These are phyloP conservation scores for Microdochium bolleyi DNA, from an alignment of 2,329 filamentous ascomycete species.

Conservation along the genomic window DNA sequence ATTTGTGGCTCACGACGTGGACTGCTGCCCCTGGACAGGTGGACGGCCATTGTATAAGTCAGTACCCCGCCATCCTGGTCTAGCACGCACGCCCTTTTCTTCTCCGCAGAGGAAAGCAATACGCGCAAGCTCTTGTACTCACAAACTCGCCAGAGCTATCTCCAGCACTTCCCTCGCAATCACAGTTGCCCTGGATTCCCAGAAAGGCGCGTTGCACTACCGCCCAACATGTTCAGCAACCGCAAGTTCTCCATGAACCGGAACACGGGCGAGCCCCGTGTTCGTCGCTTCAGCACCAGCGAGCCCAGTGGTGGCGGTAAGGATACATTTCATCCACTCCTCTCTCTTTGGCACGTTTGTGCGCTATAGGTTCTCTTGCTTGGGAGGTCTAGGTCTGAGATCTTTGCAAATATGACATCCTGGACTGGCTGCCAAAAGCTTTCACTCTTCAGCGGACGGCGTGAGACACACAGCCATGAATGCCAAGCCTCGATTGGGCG, in stretches of 20 bases:
- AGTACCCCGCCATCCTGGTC: not conserved
- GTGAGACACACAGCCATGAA: not conserved
- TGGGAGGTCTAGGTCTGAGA: too few species aligned
- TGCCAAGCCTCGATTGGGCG: not conserved
- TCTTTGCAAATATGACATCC: not conserved
- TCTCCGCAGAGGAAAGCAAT: not conserved
- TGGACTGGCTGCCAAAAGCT: not conserved
- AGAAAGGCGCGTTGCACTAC: not conserved
- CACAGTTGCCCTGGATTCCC: too few species aligned
- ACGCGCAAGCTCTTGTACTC: not conserved
- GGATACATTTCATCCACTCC: slow-evolving; percentile 12
- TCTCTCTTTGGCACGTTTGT: slow-evolving; percentile 1
- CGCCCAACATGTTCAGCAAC: slow-evolving; percentile 39
- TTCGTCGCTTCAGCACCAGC: slow-evolving; percentile 50
- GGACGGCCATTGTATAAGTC: too few species aligned
- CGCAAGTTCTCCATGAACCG: slow-evolving; percentile 63
- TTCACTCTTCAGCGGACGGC: not conserved
- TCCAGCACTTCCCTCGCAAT: not conserved
- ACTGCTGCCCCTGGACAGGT: too few species aligned
- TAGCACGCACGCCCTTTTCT: not conserved
- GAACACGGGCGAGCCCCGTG: slow-evolving; percentile 53
- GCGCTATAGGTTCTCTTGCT: not conserved
- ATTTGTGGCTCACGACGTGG: not conserved
- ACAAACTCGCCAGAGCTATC: not conserved
- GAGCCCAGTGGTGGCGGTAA: slow-evolving; percentile 50